Percentiles rank a stretch among this genome's conserved stretches.
These are phyloP conservation scores for Staphylotrichum tortipilum DNA, from an alignment of 495 filamentous ascomycete species.

Conservation along the genomic window DNA sequence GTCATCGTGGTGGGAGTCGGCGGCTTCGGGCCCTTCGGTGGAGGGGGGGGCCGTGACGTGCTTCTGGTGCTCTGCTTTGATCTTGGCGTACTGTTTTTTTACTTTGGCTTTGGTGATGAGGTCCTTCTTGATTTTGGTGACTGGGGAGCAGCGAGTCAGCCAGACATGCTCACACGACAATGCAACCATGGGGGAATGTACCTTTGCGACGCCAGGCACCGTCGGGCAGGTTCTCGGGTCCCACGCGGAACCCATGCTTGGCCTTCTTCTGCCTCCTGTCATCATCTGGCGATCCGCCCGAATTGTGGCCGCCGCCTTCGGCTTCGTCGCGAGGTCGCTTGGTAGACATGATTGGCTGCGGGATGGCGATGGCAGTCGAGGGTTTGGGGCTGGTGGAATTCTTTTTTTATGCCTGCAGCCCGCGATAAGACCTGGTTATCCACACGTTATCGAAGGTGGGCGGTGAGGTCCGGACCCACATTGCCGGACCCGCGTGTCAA, in stretches of 20 bases:
- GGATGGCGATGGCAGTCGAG: too few relatives aligned
- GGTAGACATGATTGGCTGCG: slow-evolving; percentile 45
- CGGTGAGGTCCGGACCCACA: too few relatives aligned
- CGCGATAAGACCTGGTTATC: too few relatives aligned
- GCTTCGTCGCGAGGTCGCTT: slow-evolving; percentile 51
- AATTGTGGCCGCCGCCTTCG: slow-evolving; percentile 13
- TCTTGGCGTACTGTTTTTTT: slow-evolving; percentile 85
- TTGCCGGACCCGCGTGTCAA: too few relatives aligned
- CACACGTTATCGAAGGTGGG: too few relatives aligned
- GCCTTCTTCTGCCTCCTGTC: slow-evolving; percentile 36
- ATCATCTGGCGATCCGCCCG: slow-evolving; percentile 7
- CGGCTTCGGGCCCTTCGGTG: slow-evolving; percentile 10
- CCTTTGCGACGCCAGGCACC: slow-evolving; percentile 87
- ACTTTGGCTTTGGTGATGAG: slow-evolving; percentile 91
- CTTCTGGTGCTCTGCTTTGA: slow-evolving; percentile 47
- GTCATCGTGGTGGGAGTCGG: slow-evolving; percentile 13
- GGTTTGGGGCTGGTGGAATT: too few relatives aligned
- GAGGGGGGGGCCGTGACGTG: slow-evolving; percentile 9
- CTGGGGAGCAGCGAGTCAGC: slow-evolving; percentile 37
- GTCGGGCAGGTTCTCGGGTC: slow-evolving; percentile 88
- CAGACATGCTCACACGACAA: too few relatives aligned
- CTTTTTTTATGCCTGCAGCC: too few relatives aligned
- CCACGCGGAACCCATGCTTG: slow-evolving; percentile 57
- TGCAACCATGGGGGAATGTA: slow-evolving; percentile 19
- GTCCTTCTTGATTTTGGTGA: slow-evolving; percentile 82